Conservation (phyloP, 768 basidiomycete genomes). For the Solioccasus polychromus region DNA sequence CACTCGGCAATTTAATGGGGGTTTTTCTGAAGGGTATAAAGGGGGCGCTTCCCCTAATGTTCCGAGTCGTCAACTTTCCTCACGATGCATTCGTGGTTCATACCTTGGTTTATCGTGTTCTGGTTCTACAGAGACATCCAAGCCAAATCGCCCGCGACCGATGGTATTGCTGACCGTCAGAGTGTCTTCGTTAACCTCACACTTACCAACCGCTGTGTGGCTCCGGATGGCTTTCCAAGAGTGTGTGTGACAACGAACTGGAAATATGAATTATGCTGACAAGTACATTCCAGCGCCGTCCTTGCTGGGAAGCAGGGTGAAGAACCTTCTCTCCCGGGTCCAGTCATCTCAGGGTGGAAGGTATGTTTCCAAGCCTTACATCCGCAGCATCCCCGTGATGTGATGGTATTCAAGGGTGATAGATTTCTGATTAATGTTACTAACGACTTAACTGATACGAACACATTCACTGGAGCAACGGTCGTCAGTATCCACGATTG, state of each 20-base stretch:
- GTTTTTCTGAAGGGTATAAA: neutral
- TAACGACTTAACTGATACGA: constrained; percentile 36
- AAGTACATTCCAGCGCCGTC: constrained; percentile 33
- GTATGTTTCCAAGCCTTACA: constrained; percentile 19
- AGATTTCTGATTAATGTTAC: constrained; percentile 40
- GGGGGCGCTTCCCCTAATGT: no score
- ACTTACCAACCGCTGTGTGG: constrained; percentile 5
- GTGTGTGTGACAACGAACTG: no score
- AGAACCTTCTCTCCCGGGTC: constrained; percentile 34
- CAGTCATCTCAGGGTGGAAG: constrained; percentile 39
- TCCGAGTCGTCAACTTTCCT: no score
- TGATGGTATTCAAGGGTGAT: constrained; percentile 29
- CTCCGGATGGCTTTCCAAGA: constrained; percentile 14
- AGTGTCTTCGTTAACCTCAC: neutral
- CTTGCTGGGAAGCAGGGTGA: constrained; percentile 35
- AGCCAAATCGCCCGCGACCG: neutral
- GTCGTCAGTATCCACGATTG: constrained; percentile 36
- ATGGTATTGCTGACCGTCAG: neutral
- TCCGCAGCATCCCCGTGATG: neutral
- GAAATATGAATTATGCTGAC: no score
- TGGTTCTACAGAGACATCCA: neutral
- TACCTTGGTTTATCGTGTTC: neutral
- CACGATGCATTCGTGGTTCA: neutral
- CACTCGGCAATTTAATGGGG: neutral
- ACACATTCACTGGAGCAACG: constrained; percentile 40